Percentiles rank a stretch among this genome's conserved stretches.
These are phyloP conservation scores for Fonsecaea pugnacius DNA, from an alignment of 2,329 filamentous ascomycete species.

Conservation along the genomic window DNA sequence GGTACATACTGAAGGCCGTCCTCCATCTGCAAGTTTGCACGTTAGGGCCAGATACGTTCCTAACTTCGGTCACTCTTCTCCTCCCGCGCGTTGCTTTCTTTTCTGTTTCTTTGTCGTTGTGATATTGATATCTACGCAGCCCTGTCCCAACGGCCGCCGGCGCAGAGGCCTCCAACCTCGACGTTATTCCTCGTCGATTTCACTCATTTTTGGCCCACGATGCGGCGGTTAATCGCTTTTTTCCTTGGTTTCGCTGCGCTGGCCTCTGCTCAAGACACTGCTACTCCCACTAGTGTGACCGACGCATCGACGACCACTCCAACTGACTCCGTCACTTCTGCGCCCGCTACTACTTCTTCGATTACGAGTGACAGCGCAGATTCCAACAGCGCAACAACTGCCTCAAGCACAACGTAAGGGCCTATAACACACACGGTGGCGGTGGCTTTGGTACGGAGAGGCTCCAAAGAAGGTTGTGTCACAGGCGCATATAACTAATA, in stretches of 20 bases:
- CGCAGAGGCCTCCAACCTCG: slow-evolving; percentile 4
- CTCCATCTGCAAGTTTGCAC: not conserved
- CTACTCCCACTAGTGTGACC: slow-evolving; percentile 6
- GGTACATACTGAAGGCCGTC: not conserved
- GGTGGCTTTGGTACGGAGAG: slow-evolving; percentile 25
- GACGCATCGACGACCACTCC: slow-evolving; percentile 11
- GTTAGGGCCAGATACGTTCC: not conserved
- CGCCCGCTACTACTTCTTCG: slow-evolving; percentile 3
- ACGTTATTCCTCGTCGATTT: slow-evolving; percentile 9
- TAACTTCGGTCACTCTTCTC: slow-evolving; percentile 2
- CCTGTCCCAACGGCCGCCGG: not conserved
- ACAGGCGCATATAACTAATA: slow-evolving; percentile 3
- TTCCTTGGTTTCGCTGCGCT: slow-evolving; percentile 22
- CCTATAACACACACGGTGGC: slow-evolving; percentile 34
- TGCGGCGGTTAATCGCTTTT: slow-evolving; percentile 16
- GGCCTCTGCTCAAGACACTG: slow-evolving; percentile 20
- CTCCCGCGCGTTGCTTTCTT: not conserved
- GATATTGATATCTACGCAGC: not conserved
- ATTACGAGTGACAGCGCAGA: slow-evolving; percentile 5
- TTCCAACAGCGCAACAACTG: slow-evolving; percentile 11
- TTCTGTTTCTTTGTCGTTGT: not conserved
- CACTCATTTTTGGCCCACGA: slow-evolving; percentile 13
- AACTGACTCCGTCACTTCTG: slow-evolving; percentile 3
- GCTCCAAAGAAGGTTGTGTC: not conserved
- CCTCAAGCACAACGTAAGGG: slow-evolving; percentile 25